Evolutionary conservation across 2,329 filamentous ascomycete species (phyloP).

Genomic region (Ophiostoma perfectum): DNA sequence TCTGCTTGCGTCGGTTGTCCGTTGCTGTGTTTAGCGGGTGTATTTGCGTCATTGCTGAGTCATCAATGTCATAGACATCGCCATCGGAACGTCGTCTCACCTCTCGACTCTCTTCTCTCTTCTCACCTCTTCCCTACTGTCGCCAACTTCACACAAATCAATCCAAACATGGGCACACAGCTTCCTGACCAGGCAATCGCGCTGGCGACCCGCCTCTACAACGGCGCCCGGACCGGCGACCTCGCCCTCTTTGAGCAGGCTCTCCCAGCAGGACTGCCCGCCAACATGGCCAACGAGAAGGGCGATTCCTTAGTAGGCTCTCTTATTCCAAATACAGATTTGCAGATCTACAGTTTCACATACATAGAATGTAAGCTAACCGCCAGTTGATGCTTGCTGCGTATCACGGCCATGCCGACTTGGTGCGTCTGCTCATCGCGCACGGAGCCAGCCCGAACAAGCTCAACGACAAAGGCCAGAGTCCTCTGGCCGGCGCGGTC

Average conservation of each 20-base stretch:
- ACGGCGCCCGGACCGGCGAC: slow-evolving; percentile 58
- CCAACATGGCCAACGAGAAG: slow-evolving; percentile 66
- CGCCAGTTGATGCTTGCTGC: slow-evolving; percentile 59
- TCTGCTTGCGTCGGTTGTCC: no score
- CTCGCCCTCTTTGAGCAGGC: slow-evolving; percentile 56
- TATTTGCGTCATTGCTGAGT: no score
- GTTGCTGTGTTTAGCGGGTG: no score
- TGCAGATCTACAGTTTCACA: no score
- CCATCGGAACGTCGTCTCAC: neutral
- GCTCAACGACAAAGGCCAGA: slow-evolving; percentile 63
- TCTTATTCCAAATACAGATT: neutral
- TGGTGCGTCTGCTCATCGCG: slow-evolving; percentile 55
- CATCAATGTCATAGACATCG: neutral
- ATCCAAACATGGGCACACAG: no score
- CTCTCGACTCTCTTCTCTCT: neutral
- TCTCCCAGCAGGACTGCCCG: slow-evolving; percentile 58
- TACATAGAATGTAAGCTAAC: neutral
- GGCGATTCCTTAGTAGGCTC: slow-evolving; percentile 55
- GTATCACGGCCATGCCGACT: slow-evolving; percentile 60
- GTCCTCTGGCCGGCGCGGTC: slow-evolving; percentile 63
- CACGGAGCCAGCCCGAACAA: slow-evolving; percentile 62
- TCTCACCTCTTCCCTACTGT: neutral
- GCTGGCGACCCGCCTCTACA: slow-evolving; percentile 61
- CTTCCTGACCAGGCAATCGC: slow-evolving; percentile 39
- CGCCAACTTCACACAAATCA: neutral